Evolutionary conservation across 495 filamentous ascomycete genomes (phyloP).

Genomic region (Aspergillus wentii): DNA sequence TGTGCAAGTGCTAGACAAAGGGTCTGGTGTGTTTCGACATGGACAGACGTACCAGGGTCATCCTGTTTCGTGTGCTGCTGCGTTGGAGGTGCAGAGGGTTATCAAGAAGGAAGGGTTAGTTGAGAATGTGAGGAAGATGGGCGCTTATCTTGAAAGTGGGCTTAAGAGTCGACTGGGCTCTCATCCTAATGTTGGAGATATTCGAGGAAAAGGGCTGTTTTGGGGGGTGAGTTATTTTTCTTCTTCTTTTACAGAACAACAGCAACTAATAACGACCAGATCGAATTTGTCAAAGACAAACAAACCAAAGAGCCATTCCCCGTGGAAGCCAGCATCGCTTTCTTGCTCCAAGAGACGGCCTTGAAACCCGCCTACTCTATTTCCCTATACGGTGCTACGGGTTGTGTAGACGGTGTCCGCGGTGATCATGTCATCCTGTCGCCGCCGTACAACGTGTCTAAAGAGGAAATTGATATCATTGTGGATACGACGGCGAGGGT

Average conservation of each 20-base stretch:
- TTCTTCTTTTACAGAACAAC: neutral
- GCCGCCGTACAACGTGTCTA: conserved; percentile 66
- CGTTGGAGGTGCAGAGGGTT: conserved; percentile 50
- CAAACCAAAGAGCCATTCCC: conserved; percentile 51
- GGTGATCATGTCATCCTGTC: conserved; percentile 76
- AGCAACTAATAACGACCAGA: conserved; percentile 16
- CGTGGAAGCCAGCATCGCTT: conserved; percentile 24
- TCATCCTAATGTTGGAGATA: conserved; percentile 49
- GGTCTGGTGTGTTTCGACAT: conserved; percentile 50
- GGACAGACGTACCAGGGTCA: conserved; percentile 60
- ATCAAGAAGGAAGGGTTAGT: conserved; percentile 43
- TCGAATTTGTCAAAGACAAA: conserved; percentile 58
- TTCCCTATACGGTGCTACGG: conserved; percentile 64
- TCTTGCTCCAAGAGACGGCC: conserved; percentile 49
- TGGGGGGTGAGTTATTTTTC: conserved; percentile 41
- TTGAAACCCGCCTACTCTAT: conserved; percentile 51
- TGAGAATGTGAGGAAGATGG: conserved; percentile 44
- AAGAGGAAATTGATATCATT: conserved; percentile 58
- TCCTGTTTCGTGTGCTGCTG: conserved; percentile 51
- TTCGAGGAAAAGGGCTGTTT: conserved; percentile 53
- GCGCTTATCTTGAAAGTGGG: conserved; percentile 31
- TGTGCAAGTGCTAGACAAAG: conserved; percentile 48
- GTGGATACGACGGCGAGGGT: conserved; percentile 37
- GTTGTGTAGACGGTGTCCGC: conserved; percentile 58
- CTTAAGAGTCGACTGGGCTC: conserved; percentile 28